Percentiles rank a stretch among this genome's conserved stretches.
Evolutionary conservation across 2,329 filamentous ascomycete species (phyloP).

Genomic region (Colletotrichum destructivum): DNA sequence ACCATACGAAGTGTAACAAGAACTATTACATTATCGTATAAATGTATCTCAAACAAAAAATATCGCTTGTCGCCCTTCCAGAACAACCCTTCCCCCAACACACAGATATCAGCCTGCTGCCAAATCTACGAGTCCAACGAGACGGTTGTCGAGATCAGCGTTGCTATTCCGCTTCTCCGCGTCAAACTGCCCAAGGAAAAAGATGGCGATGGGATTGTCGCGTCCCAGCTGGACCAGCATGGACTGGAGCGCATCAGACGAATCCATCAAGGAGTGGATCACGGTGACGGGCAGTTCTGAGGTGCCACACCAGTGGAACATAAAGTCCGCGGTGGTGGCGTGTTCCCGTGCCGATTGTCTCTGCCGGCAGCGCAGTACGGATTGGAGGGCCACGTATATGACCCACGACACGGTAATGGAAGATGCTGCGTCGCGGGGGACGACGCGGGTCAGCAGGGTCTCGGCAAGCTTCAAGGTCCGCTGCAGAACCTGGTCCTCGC

Average conservation of each 20-base stretch:
- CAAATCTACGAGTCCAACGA: not conserved
- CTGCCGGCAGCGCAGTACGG: not conserved
- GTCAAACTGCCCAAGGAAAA: not conserved
- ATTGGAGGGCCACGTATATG: not conserved
- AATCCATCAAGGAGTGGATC: not conserved
- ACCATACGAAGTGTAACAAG: not conserved
- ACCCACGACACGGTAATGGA: not conserved
- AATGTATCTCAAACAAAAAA: not conserved
- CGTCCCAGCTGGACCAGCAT: not conserved
- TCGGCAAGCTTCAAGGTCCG: not conserved
- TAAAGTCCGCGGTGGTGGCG: not conserved
- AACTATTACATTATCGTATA: not conserved
- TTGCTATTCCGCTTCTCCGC: not conserved
- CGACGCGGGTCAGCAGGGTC: not conserved
- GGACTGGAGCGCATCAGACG: not conserved
- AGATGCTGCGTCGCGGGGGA: not conserved
- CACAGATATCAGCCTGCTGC: not conserved
- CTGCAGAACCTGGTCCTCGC: not conserved
- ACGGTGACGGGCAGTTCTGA: not conserved
- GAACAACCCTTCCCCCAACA: not conserved
- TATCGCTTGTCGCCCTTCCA: not conserved
- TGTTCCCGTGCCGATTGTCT: not conserved
- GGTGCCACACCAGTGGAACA: not conserved
- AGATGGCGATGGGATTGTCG: not conserved
- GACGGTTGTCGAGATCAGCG: not conserved